These are phyloP conservation scores for Graphiopsis chlorocephala DNA, from an alignment of 2,329 filamentous ascomycete genomes.

Conservation along the genomic window DNA sequence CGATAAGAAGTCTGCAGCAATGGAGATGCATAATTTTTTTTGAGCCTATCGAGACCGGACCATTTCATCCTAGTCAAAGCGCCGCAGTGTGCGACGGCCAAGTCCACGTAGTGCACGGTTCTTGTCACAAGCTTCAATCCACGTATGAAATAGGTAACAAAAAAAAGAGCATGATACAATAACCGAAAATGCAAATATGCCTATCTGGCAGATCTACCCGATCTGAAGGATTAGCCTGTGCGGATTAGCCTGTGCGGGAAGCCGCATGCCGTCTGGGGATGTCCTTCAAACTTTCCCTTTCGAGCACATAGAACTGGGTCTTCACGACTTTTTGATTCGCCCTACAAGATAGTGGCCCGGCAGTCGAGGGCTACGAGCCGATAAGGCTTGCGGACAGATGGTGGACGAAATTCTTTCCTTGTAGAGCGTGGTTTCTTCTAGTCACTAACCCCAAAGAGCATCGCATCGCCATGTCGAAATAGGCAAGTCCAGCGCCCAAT, in stretches of 20 bases:
- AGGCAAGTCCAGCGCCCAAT: slow-evolving; percentile 4
- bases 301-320: neutral
- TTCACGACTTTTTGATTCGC: neutral
- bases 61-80: neutral
- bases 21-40: neutral
- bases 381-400: neutral
- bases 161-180: neutral
- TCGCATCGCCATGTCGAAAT: neutral
- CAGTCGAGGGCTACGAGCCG: neutral
- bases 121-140: neutral
- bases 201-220: neutral
- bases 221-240: neutral
- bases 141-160: neutral
- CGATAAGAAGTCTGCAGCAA: neutral
- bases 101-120: neutral
- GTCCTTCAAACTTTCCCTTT: neutral
- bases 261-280: neutral
- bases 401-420: slow-evolving; percentile 4
- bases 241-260: neutral
- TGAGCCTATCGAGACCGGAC: neutral
- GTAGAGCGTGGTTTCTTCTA: neutral
- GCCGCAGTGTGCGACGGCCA: neutral
- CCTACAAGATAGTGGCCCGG: neutral
- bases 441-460: neutral
- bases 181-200: neutral